Evolutionary conservation across 805 yeast species (phyloP), one percentile per base, ranked within the genome.

Genomic region (Teunomyces stri): DNA sequence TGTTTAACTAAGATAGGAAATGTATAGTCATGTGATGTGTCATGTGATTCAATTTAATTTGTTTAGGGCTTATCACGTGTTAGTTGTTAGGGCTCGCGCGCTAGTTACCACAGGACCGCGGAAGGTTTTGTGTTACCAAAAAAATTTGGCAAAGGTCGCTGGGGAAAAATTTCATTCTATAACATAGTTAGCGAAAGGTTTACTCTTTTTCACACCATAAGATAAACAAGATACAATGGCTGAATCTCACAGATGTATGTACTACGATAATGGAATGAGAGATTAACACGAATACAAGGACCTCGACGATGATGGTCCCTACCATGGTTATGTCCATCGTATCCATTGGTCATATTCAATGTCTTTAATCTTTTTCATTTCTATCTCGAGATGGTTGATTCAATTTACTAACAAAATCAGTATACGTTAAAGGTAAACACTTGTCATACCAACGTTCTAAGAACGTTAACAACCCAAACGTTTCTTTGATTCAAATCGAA

Each of bases 381-480:
- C 25, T 21, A 7, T 6, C 25, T 21, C 25, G 25, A 21, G 25
- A 21, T 28, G 12, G 15, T 9, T 20, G 30, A 29, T 34, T 16
- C n/a, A 21, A 20, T 37, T 37, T 68, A 70, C 75, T 69, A 69
- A 69, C 75, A 57, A 41, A 22, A 57, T 56, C 73, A 88, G 95
- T 94, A 82, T 94, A 94, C 97, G 98, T 94, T 80, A 94, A 92
- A 86, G 99, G 98, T 81, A 94, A 92, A 86, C 99, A 94, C 87
- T 76, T 94, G 74, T 91, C 97, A 69, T 94, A 92, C 96, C 98
- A 94, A 85, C 95, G 99, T 83, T 90, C 97, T 68, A 94, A 94
- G 90, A 84, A 84, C 78, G 89, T 87, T 74, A 90, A 85, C 86
- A 89, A 94, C 95, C 97, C 99, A 77, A 87, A 89, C 82, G 88